Base-by-base conservation (phyloP, 495 filamentous ascomycete species). In the Penicillium malachiteum region DNA sequence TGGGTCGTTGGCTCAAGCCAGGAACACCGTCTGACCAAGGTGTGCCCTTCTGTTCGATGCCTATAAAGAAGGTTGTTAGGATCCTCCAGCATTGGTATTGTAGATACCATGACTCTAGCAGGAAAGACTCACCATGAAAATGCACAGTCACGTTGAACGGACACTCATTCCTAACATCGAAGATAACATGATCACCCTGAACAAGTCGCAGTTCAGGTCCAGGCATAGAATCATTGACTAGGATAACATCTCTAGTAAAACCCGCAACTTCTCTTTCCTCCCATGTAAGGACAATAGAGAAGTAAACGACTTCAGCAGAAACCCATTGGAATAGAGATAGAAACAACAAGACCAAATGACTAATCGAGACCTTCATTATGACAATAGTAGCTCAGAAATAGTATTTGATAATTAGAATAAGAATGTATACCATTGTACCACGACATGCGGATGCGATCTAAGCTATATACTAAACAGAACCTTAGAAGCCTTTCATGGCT, bases 151-250 rank as follows among this genome's bases (percentile, higher is more conserved):
- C 76, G 41, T 80, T 77, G 34, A 78, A 78, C 0, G 82, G 82
- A 51, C 79, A 69, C 2, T 70, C 66, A 66, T 86, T 87, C 51
- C 73, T 68, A 7, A 87, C 82, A 13, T 78, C 72, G 14, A 88
- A 81, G 37, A 85, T 72, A 52, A 87, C 83, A 44, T 74, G 72
- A 58, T 87, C 83, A 4, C 84, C 84, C 70, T 86, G 80, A 57
- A 85, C 79, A 5, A 85, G 69, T 41, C 76, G 72, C 46, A 88
- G 72, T 17, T 75, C 50, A 0, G 84, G 85, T 1, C 80, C 84
- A 3, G 85, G 85, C 48, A 79, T 81, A 17, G 83, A 80, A 2
- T 79, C 81, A 69, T 88, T 88, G 44, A 79, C 78, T 8, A 84
- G 74, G 8, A 87, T 78, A 2, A 82, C 67, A n/a, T 77, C 62